Conservation (phyloP, 768 basidiomycete genomes). For the Mycena venus region DNA sequence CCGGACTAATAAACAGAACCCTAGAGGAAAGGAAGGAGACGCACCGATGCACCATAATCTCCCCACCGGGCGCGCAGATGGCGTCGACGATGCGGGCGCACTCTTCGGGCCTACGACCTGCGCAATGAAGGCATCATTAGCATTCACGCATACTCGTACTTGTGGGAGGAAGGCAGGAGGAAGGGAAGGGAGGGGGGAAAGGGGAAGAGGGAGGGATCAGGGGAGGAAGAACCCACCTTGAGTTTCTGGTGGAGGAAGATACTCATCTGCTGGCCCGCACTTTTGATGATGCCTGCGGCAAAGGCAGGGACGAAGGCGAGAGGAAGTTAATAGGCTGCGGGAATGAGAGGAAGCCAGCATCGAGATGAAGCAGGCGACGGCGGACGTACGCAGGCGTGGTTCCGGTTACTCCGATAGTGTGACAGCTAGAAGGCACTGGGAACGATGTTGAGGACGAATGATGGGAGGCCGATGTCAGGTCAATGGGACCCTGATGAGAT, state of each 20-base stretch:
- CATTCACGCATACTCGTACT: no score
- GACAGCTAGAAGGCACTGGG: neutral
- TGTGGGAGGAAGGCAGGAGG: neutral
- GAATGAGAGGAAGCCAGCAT: neutral
- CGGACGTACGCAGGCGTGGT: no score
- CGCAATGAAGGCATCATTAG: neutral
- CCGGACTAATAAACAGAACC: no score
- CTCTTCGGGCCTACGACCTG: slow-evolving; percentile 78
- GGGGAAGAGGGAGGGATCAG: neutral
- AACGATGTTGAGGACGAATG: no score
- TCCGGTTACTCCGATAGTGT: no score
- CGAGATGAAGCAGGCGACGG: neutral
- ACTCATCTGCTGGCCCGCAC: slow-evolving; percentile 91
- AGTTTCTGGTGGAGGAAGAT: no score
- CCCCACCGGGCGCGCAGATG: slow-evolving; percentile 85
- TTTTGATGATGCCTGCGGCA: slow-evolving; percentile 88
- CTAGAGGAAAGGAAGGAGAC: slow-evolving; percentile 22
- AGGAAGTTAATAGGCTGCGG: slow-evolving; percentile 94
- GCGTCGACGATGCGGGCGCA: slow-evolving; percentile 92
- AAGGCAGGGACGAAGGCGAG: slow-evolving; percentile 85
- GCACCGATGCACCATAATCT: slow-evolving; percentile 93
- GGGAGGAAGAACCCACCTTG: slow-evolving; percentile 56
- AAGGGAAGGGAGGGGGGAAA: no score
- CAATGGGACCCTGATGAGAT: no score
- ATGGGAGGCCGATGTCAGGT: no score